phyloP scores from a whole-genome alignment of 345 rosid species.

The Punica granatum region DNA sequence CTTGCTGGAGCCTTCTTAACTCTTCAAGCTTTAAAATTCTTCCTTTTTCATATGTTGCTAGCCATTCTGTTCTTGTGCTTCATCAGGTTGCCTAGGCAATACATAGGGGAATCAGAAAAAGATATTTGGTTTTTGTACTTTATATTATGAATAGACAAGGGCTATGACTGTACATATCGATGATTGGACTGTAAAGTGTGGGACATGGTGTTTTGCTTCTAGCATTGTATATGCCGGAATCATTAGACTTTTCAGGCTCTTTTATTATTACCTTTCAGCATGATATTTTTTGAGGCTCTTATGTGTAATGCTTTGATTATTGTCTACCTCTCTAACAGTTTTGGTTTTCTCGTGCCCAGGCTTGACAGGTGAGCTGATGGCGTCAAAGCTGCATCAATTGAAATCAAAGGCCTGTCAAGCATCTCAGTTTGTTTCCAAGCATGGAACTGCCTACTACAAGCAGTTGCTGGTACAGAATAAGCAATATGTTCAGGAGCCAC shows the following conservation, averaged over 20 bases:
- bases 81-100: background rate
- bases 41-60: background rate
- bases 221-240: background rate
- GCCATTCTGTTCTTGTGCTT: background rate
- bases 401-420: constrained; percentile 77
- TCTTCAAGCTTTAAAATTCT: background rate
- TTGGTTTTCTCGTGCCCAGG: constrained; percentile 9
- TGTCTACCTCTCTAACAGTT: background rate
- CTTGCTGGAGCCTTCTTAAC: background rate
- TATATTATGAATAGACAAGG: background rate
- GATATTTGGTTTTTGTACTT: background rate
- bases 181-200: background rate
- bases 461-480: constrained; percentile 74
- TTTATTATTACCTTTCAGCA: background rate
- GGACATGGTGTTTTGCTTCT: background rate
- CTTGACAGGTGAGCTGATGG: constrained; percentile 34
- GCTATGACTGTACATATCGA: background rate
- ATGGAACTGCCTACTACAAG: constrained; percentile 66
- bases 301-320: background rate
- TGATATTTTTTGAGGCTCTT: background rate
- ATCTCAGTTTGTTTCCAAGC: constrained; percentile 49
- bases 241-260: background rate
- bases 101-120: background rate
- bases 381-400: constrained; percentile 53
- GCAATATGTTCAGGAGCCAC: constrained; percentile 74